A percentile compares a stretch with the other conserved stretches of the same genome.
These are phyloP conservation scores for Yamadazyma takamatsuzukensis DNA, from an alignment of 805 yeast genomes.

Conservation along the genomic window DNA sequence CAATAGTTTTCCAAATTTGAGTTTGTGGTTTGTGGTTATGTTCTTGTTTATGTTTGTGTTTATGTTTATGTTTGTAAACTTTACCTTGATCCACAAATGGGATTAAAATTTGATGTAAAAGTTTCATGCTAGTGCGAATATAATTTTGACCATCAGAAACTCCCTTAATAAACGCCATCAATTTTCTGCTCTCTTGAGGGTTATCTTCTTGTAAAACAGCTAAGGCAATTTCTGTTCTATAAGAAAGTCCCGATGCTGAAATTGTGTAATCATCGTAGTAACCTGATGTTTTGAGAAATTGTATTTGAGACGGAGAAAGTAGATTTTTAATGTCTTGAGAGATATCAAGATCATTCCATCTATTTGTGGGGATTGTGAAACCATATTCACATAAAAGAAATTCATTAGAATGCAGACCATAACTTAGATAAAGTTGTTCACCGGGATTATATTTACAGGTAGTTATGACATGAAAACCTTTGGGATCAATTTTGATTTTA, in stretches of 20 bases:
- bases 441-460: conserved; percentile 21
- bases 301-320: conserved; percentile 30
- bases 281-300: conserved; percentile 46
- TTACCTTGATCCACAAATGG: too few relatives aligned
- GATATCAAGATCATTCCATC: conserved; percentile 71
- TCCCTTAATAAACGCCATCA: conserved; percentile 45
- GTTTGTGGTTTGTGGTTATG: conserved; percentile 1
- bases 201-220: conserved; percentile 46
- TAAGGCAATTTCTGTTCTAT: conserved; percentile 71
- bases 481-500: conserved; percentile 39
- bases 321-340: conserved; percentile 40
- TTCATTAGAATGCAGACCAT: conserved; percentile 87
- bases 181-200: conserved; percentile 26
- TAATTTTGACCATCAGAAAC: conserved; percentile 38
- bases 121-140: neutral
- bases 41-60: conserved; percentile 4
- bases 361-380: conserved; percentile 55
- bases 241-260: conserved; percentile 54
- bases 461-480: conserved; percentile 52
- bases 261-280: conserved; percentile 78
- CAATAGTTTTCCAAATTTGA: neutral
- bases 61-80: conserved; percentile 5
- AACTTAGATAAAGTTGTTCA: conserved; percentile 68
- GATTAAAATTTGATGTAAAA: neutral
- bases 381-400: conserved; percentile 86